These are phyloP conservation scores for Colletotrichum cuscutae DNA, from an alignment of 2,329 filamentous ascomycete species.

Conservation along the genomic window DNA sequence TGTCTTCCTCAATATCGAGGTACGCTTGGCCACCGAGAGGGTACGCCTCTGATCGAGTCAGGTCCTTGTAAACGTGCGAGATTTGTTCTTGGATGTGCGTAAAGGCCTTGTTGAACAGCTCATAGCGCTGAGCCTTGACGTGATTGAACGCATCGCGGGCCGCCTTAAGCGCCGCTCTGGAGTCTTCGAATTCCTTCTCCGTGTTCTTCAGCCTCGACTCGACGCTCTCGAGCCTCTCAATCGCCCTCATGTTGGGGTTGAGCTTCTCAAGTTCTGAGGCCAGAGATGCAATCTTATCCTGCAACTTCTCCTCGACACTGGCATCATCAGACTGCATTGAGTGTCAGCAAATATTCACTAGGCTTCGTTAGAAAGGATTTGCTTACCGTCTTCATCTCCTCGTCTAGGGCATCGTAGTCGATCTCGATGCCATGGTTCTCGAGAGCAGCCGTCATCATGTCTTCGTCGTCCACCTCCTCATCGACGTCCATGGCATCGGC, in stretches of 20 bases:
- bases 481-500: slow-evolving; percentile 95
- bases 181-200: slow-evolving; percentile 89
- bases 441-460: slow-evolving; percentile 71
- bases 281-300: slow-evolving; percentile 80
- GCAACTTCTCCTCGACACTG: slow-evolving; percentile 78
- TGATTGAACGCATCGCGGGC: slow-evolving; percentile 87
- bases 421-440: slow-evolving; percentile 93
- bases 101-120: slow-evolving; percentile 96
- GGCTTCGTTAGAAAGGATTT: neutral
- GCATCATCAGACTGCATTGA: slow-evolving; percentile 70
- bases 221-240: slow-evolving; percentile 88
- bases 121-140: slow-evolving; percentile 83
- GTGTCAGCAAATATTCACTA: slow-evolving; percentile 42
- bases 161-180: slow-evolving; percentile 76
- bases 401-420: slow-evolving; percentile 84
- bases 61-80: slow-evolving; percentile 90
- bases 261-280: slow-evolving; percentile 89
- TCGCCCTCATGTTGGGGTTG: slow-evolving; percentile 95
- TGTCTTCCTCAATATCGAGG: slow-evolving; percentile 91
- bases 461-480: slow-evolving; percentile 69
- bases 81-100: slow-evolving; percentile 96
- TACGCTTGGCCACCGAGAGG: slow-evolving; percentile 91
- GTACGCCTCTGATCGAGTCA: slow-evolving; percentile 90
- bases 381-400: slow-evolving; percentile 82
- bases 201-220: slow-evolving; percentile 84